phyloP scores from a whole-genome alignment of 2,329 filamentous ascomycete genomes.

The Microthyrium microscopicum region DNA sequence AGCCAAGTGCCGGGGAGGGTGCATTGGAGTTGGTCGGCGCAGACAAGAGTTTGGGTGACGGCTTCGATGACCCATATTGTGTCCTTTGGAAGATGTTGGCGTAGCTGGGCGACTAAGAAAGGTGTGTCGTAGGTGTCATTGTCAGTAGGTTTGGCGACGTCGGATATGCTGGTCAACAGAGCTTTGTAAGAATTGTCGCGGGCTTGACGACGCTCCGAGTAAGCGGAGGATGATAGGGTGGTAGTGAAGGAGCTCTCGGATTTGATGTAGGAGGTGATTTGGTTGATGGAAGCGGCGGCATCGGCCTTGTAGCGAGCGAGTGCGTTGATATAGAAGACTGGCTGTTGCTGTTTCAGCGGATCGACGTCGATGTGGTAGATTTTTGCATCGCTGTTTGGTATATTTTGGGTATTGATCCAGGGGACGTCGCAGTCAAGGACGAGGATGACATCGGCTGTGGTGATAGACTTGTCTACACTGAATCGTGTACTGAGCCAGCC shows the following conservation, averaged over 20 bases:
- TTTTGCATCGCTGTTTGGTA: constrained; percentile 37
- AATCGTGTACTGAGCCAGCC: constrained; percentile 47
- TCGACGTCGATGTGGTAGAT: constrained; percentile 52
- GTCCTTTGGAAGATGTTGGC: constrained; percentile 40
- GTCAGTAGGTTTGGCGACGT: constrained; percentile 37
- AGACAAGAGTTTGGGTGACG: constrained; percentile 52
- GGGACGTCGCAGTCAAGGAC: constrained; percentile 83
- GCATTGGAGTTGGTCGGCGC: constrained; percentile 55
- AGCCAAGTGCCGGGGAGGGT: constrained; percentile 57
- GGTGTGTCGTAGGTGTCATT: constrained; percentile 47
- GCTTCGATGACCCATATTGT: constrained; percentile 66
- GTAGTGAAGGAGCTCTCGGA: constrained; percentile 25
- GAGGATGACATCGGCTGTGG: constrained; percentile 65
- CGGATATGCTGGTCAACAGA: constrained; percentile 43
- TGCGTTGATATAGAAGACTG: constrained; percentile 38
- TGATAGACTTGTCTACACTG: constrained; percentile 56
- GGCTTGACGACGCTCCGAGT: constrained; percentile 32
- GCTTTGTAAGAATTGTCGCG: constrained; percentile 42
- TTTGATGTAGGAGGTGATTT: constrained; percentile 48
- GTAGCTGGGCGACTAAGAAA: constrained; percentile 39
- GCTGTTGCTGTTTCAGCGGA: constrained; percentile 46
- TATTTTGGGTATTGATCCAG: constrained; percentile 70
- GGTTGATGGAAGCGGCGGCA: constrained; percentile 41
- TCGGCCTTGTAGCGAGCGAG: constrained; percentile 35
- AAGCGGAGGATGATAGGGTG: constrained; percentile 25